Evolutionary conservation across 2,329 filamentous ascomycete species (phyloP), one percentile per base, ranked within the genome.

Genomic region (Neofusicoccum parvum): DNA sequence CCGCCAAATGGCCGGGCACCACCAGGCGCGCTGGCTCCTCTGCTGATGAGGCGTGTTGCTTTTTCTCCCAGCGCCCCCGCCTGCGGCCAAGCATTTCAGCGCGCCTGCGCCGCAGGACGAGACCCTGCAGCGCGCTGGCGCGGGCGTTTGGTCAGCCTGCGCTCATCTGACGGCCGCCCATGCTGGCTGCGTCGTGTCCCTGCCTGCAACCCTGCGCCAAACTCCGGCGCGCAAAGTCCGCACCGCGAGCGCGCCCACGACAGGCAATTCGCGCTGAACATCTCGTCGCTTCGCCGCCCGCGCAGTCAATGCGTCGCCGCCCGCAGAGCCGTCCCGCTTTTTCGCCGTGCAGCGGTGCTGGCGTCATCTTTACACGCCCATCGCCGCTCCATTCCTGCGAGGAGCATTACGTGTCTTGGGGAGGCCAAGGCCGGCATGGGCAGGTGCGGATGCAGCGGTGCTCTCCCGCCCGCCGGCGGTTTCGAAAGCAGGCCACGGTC

Each of bases 1-100:
- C 43, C 41, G 41, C 56, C 56, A 60, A 62, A 62, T 51, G 48
- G 46, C 45, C 59, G 36, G 45, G 43, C 59, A 50, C 59, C 48
- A 51, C 20, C 36, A 50, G 27, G 27, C 27, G 27, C 5, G 27
- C 27, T 32, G 27, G 27, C 27, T 32, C 27, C 27, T 32, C 27
- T 7, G 27, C 27, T 32, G 27, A 32, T 5, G 27, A 32, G 27
- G 27, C 27, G 12, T 2, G 50, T 23, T 39, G 50, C 34, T 54
- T 54, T 54, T 27, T 46, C 32, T n/a, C 37, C 39, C 27, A 23
- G 23, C 48, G 48, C 48, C 11, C 23, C 54, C 54, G 56, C 56
- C 15, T 23, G 45, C 41, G 56, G 43, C 43, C 46, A 62, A 62
- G 58, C 43, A 62, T 41, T 50, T 62, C 41, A 34, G 39, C 41